A percentile compares a stretch with the other conserved stretches of the same genome.
phyloP scores from a whole-genome alignment of 352 stramenopile genomes.

The Globisporangium canariense region DNA sequence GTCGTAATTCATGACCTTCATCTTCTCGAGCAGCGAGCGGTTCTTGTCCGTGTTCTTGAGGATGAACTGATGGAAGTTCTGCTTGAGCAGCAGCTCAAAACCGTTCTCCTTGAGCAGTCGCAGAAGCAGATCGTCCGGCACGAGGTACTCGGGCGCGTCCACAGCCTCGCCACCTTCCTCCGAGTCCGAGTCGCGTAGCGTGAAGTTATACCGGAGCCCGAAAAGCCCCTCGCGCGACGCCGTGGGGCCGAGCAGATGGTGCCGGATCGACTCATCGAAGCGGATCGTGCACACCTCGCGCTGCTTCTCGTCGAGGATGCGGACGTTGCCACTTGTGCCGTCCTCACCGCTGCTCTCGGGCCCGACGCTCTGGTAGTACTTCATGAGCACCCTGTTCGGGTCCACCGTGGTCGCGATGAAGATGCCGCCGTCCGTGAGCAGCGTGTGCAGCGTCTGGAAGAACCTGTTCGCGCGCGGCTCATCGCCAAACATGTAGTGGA shows the following conservation, averaged over 20 bases:
- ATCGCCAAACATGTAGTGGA: slow-evolving; percentile 99
- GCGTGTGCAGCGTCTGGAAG: slow-evolving; percentile 91
- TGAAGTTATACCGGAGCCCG: slow-evolving; percentile 91
- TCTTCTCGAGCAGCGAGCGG: slow-evolving; percentile 70
- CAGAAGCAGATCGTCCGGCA: slow-evolving; percentile 76
- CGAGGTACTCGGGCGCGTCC: slow-evolving; percentile 89
- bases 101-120: slow-evolving; percentile 67
- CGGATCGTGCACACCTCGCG: slow-evolving; percentile 77
- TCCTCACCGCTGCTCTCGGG: slow-evolving; percentile 20
- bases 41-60: slow-evolving; percentile 70
- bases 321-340: slow-evolving; percentile 40
- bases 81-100: slow-evolving; percentile 78
- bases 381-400: slow-evolving; percentile 88
- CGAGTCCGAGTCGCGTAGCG: slow-evolving; percentile 71
- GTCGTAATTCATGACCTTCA: slow-evolving; percentile 86
- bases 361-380: slow-evolving; percentile 65
- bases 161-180: slow-evolving; percentile 76
- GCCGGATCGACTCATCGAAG: slow-evolving; percentile 57
- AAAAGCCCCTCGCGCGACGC: slow-evolving; percentile 49
- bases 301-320: slow-evolving; percentile 69
- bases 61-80: slow-evolving; percentile 87
- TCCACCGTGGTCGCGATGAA: slow-evolving; percentile 98
- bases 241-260: slow-evolving; percentile 39
- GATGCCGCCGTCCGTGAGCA: slow-evolving; percentile 91
- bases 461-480: slow-evolving; percentile 88